Conservation (phyloP, 148 eudicot species). For the Euryodendron excelsum region DNA sequence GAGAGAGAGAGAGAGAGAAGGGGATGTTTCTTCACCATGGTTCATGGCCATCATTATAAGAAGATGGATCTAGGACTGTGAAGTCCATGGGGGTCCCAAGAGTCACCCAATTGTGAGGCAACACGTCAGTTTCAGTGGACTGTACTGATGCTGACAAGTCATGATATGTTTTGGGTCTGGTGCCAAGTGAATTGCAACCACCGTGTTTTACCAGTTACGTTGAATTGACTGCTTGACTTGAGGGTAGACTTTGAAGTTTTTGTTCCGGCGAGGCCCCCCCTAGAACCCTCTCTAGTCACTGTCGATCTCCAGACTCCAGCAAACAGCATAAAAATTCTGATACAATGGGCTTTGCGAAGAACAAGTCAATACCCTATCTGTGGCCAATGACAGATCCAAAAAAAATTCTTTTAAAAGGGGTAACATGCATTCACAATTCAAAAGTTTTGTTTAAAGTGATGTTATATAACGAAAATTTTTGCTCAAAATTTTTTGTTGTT, state of each 20-base stretch:
- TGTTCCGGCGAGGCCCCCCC: not conserved
- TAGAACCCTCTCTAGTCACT: too few species aligned
- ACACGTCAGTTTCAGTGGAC: slow-evolving; percentile 7
- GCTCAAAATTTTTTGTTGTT: too few species aligned
- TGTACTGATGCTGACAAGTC: slow-evolving; percentile 13
- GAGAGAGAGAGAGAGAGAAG: slow-evolving; percentile 9
- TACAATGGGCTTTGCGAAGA: too few species aligned
- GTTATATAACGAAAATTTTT: too few species aligned
- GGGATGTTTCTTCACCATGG: not conserved
- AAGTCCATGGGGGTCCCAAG: not conserved
- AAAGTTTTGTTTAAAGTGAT: too few species aligned
- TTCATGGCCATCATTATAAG: not conserved
- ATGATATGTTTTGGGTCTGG: not conserved
- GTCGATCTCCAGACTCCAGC: too few species aligned
- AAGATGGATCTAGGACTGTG: not conserved
- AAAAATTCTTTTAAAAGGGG: too few species aligned
- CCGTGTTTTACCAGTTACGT: not conserved
- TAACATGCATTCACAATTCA: too few species aligned
- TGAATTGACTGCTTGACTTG: not conserved
- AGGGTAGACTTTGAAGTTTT: not conserved
- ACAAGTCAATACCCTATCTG: too few species aligned
- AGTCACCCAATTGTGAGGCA: slow-evolving; percentile 7
- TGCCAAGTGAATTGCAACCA: too few species aligned
- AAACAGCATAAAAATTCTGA: too few species aligned
- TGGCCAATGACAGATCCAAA: too few species aligned